Percentiles rank a stretch among this genome's conserved stretches.
Conservation (phyloP, 2,329 filamentous ascomycete species). For the Microcyclospora tardicrescens region DNA sequence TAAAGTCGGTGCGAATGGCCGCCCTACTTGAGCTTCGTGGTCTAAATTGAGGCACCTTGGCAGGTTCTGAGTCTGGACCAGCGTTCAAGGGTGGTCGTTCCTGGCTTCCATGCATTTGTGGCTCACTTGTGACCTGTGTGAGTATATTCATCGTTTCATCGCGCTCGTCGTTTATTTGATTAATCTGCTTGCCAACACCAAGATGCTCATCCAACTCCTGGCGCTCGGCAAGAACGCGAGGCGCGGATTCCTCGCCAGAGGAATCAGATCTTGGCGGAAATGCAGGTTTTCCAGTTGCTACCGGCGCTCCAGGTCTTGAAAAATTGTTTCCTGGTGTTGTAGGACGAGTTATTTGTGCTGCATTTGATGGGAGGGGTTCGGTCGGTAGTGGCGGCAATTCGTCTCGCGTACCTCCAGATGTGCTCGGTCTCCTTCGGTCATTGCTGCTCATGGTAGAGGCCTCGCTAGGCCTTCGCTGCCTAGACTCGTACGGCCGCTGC, state of each 20-base stretch:
- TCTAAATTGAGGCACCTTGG: conserved; percentile 2
- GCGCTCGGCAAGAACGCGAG: conserved; percentile 7
- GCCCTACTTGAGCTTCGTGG: conserved; percentile 12
- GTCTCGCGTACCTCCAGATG: background rate
- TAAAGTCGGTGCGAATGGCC: conserved; percentile 12
- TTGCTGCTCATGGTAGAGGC: too few relatives aligned
- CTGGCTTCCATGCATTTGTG: conserved; percentile 6
- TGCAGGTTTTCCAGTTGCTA: conserved; percentile 7
- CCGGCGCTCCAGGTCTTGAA: conserved; percentile 5
- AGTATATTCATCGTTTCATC: background rate
- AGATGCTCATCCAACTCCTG: conserved; percentile 1
- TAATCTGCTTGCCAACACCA: background rate
- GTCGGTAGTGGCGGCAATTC: conserved; percentile 4
- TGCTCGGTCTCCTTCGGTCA: conserved; percentile 7
- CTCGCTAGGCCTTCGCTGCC: background rate
- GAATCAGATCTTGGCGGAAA: conserved; percentile 20
- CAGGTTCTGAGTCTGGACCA: conserved; percentile 4
- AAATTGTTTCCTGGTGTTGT: conserved; percentile 5
- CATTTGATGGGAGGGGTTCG: conserved; percentile 4
- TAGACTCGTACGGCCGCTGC: background rate
- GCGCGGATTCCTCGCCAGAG: conserved; percentile 14
- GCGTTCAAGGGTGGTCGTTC: conserved; percentile 6
- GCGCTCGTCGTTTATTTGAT: background rate
- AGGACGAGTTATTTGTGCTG: conserved; percentile 1
- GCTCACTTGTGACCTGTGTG: conserved; percentile 6